Percentiles rank a stretch among this genome's conserved stretches.
Evolutionary conservation across 129 eudicot species (phyloP).

Genomic region (Pittosporum tobira): DNA sequence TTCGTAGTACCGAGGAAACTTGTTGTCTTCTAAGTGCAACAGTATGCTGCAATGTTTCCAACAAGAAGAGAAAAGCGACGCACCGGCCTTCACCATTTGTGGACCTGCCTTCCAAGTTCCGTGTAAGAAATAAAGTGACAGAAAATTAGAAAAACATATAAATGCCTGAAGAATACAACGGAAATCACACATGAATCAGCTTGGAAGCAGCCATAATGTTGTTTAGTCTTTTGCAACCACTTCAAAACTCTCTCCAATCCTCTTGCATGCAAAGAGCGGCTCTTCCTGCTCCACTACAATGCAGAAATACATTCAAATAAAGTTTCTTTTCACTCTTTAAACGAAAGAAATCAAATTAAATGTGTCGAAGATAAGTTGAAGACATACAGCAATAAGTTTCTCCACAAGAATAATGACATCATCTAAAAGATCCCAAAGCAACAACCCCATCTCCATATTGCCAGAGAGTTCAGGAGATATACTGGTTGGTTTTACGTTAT

Average conservation of each 20-base stretch:
- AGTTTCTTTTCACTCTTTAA: too few relatives aligned
- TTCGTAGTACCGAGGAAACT: conserved; percentile 32
- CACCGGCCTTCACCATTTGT: conserved; percentile 43
- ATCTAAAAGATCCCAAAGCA: conserved; percentile 69
- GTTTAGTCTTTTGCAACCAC: conserved; percentile 55
- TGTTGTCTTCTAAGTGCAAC: conserved; percentile 53
- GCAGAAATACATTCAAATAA: conserved; percentile 6
- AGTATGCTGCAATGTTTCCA: conserved; percentile 92
- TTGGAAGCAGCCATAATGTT: conserved; percentile 31
- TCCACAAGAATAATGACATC: conserved; percentile 55
- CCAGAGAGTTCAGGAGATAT: conserved; percentile 36
- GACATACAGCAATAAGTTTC: conserved; percentile 62
- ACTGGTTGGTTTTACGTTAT: conserved; percentile 25
- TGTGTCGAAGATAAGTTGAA: conserved; percentile 5
- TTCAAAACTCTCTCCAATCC: conserved; percentile 59
- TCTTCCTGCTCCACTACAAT: conserved; percentile 82
- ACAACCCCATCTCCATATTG: conserved; percentile 34
- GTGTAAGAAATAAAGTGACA: background rate
- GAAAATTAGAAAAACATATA: background rate
- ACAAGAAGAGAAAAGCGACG: conserved; percentile 79
- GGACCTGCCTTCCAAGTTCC: conserved; percentile 29
- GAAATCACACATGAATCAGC: conserved; percentile 44
- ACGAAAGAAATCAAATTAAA: too few relatives aligned
- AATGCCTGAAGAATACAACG: background rate
- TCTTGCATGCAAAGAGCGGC: conserved; percentile 70